phyloP scores from a whole-genome alignment of 2,329 filamentous ascomycete species.

The Neurospora crassa region DNA sequence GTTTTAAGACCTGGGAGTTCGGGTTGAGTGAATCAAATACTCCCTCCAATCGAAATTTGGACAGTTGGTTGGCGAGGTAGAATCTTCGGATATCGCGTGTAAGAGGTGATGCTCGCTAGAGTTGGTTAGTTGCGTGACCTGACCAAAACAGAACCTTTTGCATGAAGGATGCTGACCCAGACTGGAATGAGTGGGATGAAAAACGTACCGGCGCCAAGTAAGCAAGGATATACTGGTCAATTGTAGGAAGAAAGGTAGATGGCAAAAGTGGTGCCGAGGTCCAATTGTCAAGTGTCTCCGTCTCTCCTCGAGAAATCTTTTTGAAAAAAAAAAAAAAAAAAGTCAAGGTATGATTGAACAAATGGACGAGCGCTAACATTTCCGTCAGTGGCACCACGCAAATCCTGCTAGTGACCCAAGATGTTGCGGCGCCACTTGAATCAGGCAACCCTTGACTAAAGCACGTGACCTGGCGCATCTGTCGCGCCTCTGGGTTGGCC shows the following conservation, averaged over 20 bases:
- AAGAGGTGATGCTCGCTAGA: neutral
- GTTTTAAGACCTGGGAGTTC: too few species aligned
- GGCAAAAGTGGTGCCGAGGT: neutral
- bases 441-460: neutral
- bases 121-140: neutral
- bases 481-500: conserved; percentile 8
- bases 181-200: neutral
- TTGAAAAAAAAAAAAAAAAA: neutral
- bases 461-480: conserved; percentile 8
- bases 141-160: neutral
- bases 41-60: fast-evolving
- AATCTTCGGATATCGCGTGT: neutral
- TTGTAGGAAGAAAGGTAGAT: neutral
- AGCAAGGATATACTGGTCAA: neutral
- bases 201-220: neutral
- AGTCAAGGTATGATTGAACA: neutral
- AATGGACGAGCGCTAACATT: neutral
- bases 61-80: too few species aligned
- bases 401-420: neutral
- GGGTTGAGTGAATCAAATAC: neutral
- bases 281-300: neutral
- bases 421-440: neutral
- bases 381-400: neutral
- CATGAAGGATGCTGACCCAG: neutral
- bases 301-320: neutral